These are phyloP conservation scores for Ceratocystis eucalypticola DNA, from an alignment of 2,329 filamentous ascomycete genomes.

Conservation along the genomic window DNA sequence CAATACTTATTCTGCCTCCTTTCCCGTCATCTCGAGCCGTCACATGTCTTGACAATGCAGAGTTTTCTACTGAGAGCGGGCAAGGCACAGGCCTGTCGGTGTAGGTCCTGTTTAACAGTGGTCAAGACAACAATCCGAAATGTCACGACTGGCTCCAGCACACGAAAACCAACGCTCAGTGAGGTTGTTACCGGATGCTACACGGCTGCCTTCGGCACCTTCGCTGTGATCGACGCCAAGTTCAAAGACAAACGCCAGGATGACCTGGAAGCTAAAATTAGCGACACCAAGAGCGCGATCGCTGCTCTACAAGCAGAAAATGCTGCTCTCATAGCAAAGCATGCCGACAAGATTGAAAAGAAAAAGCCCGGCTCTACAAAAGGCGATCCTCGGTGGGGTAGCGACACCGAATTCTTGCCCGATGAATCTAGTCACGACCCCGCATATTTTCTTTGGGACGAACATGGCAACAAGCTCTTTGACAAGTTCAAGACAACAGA, in stretches of 20 bases:
- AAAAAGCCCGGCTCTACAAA: background rate
- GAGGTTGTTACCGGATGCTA: constrained; percentile 53
- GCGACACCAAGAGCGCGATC: constrained; percentile 19
- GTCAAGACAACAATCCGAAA: constrained; percentile 32
- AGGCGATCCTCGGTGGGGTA: constrained; percentile 3
- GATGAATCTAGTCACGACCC: constrained; percentile 16
- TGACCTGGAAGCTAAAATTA: constrained; percentile 44
- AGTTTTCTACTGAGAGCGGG: constrained; percentile 54
- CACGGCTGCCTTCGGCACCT: constrained; percentile 52
- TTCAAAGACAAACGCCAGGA: constrained; percentile 43
- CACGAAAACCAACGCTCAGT: constrained; percentile 37
- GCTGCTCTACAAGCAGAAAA: constrained; percentile 19
- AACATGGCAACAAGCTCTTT: constrained; percentile 15
- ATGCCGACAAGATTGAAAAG: constrained; percentile 8
- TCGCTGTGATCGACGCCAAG: constrained; percentile 47
- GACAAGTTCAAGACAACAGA: constrained; percentile 10
- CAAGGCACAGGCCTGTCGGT: constrained; percentile 49
- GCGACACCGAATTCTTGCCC: constrained; percentile 14
- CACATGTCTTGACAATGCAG: constrained; percentile 40
- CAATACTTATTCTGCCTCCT: background rate
- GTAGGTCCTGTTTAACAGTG: constrained; percentile 44
- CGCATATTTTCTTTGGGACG: constrained; percentile 17
- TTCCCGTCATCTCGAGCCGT: background rate
- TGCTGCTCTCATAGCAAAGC: constrained; percentile 14
- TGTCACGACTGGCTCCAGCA: constrained; percentile 34